These are phyloP conservation scores for Xylaria sp. DNA, from an alignment of 2,329 filamentous ascomycete species.

Conservation along the genomic window DNA sequence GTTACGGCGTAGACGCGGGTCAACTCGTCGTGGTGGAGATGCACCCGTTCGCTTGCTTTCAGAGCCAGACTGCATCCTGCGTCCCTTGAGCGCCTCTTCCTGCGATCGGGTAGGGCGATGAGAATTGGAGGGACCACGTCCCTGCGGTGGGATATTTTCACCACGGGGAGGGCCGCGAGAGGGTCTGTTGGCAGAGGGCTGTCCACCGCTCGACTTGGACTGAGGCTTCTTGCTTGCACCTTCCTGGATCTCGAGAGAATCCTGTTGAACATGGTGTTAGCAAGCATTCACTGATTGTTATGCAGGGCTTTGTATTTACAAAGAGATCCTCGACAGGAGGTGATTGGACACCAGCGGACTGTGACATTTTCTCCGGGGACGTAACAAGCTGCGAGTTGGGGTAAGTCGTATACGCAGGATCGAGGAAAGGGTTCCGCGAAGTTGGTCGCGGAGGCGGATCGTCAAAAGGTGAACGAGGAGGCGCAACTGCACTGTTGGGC, in stretches of 20 bases:
- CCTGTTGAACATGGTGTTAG: constrained; percentile 47
- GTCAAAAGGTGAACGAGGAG: constrained; percentile 53
- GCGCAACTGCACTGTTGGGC: constrained; percentile 40
- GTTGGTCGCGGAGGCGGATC: constrained; percentile 55
- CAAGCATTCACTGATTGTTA: constrained; percentile 21
- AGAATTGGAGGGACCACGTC: constrained; percentile 41
- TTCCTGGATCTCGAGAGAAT: constrained; percentile 63
- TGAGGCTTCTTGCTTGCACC: constrained; percentile 33
- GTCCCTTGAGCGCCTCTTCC: constrained; percentile 56
- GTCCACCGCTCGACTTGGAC: constrained; percentile 28
- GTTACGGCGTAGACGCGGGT: constrained; percentile 61
- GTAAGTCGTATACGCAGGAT: constrained; percentile 35
- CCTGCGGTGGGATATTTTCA: constrained; percentile 46
- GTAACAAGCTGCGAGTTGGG: constrained; percentile 30
- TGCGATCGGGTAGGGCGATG: constrained; percentile 62
- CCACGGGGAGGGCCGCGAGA: constrained; percentile 37
- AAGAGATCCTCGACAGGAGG: constrained; percentile 66
- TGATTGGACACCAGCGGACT: constrained; percentile 42
- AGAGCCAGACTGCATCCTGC: constrained; percentile 35
- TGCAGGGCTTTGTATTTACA: constrained; percentile 46
- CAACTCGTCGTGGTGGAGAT: constrained; percentile 38
- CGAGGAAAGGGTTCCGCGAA: constrained; percentile 73
- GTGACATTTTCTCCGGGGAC: constrained; percentile 47
- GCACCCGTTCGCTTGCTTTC: constrained; percentile 32
- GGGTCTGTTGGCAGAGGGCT: constrained; percentile 36